These are phyloP conservation scores for Aegilops tauschii DNA, from an alignment of 176 grass and related monocot species.

Conservation along the genomic window DNA sequence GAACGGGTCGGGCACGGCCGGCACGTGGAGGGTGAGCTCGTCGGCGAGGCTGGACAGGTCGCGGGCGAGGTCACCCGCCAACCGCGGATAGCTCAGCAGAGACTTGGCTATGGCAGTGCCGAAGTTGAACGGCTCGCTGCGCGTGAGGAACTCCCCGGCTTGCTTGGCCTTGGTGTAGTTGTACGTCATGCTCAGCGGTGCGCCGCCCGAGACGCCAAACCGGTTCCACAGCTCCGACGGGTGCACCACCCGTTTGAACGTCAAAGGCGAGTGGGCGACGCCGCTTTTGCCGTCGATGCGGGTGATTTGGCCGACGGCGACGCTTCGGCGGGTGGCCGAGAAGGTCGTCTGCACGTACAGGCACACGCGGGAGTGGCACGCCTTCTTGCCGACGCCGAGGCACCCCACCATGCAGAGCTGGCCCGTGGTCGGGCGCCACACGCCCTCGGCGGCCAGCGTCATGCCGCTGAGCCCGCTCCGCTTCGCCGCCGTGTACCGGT, in stretches of 20 bases:
- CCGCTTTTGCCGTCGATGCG: constrained; percentile 18
- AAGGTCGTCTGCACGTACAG: constrained; percentile 71
- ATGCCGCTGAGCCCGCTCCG: constrained; percentile 55
- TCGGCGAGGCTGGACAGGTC: constrained; percentile 50
- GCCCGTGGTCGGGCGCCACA: constrained; percentile 63
- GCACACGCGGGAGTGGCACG: constrained; percentile 67
- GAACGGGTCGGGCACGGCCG: constrained; percentile 41
- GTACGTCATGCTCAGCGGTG: constrained; percentile 39
- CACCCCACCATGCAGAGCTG: constrained; percentile 96
- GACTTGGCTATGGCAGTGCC: constrained; percentile 70
- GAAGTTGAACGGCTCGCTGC: constrained; percentile 66
- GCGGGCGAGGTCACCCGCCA: not conserved
- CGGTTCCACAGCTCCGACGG: constrained; percentile 50
- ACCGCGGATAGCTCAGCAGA: constrained; percentile 68
- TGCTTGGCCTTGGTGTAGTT: constrained; percentile 53
- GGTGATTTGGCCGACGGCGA: constrained; percentile 65
- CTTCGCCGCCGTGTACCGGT: constrained; percentile 42
- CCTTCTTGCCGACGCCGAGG: constrained; percentile 34
- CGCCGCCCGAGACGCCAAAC: constrained; percentile 37
- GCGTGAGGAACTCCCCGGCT: constrained; percentile 47
- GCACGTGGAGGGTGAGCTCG: constrained; percentile 59
- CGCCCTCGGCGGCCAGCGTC: constrained; percentile 68
- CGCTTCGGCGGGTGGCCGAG: constrained; percentile 50
- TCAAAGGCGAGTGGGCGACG: constrained; percentile 40
- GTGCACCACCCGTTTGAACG: constrained; percentile 45